Evolutionary conservation across 2,329 filamentous ascomycete genomes (phyloP).

Genomic region (Fusarium aywerte): DNA sequence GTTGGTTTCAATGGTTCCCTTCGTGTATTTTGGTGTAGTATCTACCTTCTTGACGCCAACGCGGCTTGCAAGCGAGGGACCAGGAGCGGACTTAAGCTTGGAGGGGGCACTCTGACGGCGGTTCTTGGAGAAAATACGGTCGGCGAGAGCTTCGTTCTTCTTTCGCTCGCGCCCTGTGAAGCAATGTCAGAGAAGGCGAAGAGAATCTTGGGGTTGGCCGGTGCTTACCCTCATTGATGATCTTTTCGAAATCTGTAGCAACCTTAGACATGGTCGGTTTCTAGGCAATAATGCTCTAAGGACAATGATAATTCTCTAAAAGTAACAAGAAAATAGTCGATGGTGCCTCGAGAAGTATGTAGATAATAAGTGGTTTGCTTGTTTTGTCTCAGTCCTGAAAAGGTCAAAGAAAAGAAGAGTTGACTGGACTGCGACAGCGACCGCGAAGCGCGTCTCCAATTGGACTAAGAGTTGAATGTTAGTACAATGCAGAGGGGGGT

Average conservation of each 20-base stretch:
- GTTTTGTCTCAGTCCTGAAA: slow-evolving; percentile 17
- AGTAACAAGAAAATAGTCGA: background rate
- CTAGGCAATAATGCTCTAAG: too few species aligned
- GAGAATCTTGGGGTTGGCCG: background rate
- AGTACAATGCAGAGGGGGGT: slow-evolving; percentile 23
- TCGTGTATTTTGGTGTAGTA: slow-evolving; percentile 17
- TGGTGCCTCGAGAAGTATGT: background rate
- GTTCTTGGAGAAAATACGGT: slow-evolving; percentile 74
- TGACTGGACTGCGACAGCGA: slow-evolving; percentile 38
- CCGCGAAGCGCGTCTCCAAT: slow-evolving; percentile 44
- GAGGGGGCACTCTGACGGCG: slow-evolving; percentile 67
- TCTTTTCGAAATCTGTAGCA: slow-evolving; percentile 64
- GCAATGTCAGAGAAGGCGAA: background rate
- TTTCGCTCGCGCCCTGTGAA: slow-evolving; percentile 71
- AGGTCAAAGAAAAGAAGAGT: too few species aligned
- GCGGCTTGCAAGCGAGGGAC: slow-evolving; percentile 74
- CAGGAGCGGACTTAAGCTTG: slow-evolving; percentile 57
- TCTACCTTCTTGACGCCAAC: slow-evolving; percentile 78
- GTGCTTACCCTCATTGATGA: slow-evolving; percentile 62
- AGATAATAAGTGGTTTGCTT: slow-evolving; percentile 5
- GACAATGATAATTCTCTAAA: background rate
- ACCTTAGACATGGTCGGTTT: slow-evolving; percentile 44
- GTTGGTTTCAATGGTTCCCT: slow-evolving; percentile 19
- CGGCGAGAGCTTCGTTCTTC: slow-evolving; percentile 76
- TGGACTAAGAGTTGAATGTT: slow-evolving; percentile 15